Percentiles rank a stretch among this genome's conserved stretches.
phyloP scores from a whole-genome alignment of 208 protist species.

The Perkinsela sp. region DNA sequence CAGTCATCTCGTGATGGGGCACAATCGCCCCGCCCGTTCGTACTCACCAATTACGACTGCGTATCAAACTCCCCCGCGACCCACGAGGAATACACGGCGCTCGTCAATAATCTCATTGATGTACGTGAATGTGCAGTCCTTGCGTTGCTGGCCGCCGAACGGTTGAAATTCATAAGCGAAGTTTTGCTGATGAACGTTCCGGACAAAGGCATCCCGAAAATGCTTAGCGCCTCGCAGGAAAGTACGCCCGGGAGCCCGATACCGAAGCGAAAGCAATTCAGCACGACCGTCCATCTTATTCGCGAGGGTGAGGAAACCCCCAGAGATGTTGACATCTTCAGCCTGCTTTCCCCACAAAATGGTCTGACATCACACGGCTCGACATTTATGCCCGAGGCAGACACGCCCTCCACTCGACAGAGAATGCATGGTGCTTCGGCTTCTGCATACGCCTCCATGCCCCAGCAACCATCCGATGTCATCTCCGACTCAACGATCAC shows the following conservation, averaged over 20 bases:
- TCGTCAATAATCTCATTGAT: slow-evolving; percentile 16
- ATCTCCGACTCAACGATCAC: not conserved
- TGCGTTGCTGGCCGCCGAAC: not conserved
- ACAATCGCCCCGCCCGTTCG: too few relatives aligned
- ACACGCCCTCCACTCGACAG: not conserved
- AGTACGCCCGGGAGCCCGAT: not conserved
- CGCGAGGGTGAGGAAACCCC: not conserved
- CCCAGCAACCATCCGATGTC: not conserved
- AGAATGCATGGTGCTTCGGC: not conserved
- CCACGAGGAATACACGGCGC: slow-evolving; percentile 28
- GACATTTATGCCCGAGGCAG: not conserved
- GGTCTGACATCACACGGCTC: not conserved
- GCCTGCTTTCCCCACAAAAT: not conserved
- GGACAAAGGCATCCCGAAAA: not conserved
- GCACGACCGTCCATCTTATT: not conserved
- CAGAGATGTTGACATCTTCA: not conserved
- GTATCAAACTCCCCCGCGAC: slow-evolving; percentile 57
- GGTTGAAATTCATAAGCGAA: not conserved
- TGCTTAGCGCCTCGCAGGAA: not conserved
- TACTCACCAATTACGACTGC: slow-evolving; percentile 66
- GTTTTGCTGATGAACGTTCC: not conserved
- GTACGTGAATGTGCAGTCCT: not conserved
- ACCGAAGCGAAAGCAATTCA: not conserved
- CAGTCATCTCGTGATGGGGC: slow-evolving; percentile 10
- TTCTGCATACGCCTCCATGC: not conserved